These are phyloP conservation scores for Candida sp. DNA, from an alignment of 1,139 yeast genomes.

Conservation along the genomic window DNA sequence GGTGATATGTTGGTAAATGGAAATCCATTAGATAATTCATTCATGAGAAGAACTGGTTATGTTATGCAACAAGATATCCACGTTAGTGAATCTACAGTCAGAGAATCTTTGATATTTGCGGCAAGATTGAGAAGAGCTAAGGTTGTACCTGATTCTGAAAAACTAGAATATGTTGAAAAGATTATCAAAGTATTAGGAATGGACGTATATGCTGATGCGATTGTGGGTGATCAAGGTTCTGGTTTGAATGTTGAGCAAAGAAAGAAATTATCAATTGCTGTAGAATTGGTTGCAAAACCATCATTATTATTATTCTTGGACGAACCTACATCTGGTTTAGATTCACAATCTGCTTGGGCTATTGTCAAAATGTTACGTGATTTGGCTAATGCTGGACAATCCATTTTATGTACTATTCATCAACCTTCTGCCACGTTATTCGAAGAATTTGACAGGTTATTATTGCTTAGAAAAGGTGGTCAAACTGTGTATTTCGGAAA, in stretches of 20 bases:
- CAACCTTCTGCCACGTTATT: conserved; percentile 79
- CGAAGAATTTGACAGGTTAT: conserved; percentile 73
- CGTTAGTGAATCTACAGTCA: too few species aligned
- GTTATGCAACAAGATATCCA: too few species aligned
- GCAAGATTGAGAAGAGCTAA: too few species aligned
- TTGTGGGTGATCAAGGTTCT: conserved; percentile 49
- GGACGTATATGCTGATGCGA: too few species aligned
- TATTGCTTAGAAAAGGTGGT: conserved; percentile 74
- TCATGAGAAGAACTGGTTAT: too few species aligned
- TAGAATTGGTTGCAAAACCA: conserved; percentile 87
- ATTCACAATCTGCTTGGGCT: conserved; percentile 92
- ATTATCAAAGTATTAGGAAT: too few species aligned
- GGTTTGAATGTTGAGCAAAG: conserved; percentile 68
- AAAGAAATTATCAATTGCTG: conserved; percentile 69
- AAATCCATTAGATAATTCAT: too few species aligned
- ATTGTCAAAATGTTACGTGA: conserved; percentile 73
- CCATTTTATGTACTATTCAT: conserved; percentile 79
- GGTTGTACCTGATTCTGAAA: too few species aligned
- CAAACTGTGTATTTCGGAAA: conserved; percentile 80
- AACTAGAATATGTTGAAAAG: too few species aligned
- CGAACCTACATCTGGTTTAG: conserved; percentile 93
- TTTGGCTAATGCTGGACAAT: conserved; percentile 76
- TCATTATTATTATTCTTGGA: conserved; percentile 76
- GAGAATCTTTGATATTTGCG: too few species aligned
- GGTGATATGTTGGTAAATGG: too few species aligned